These are phyloP conservation scores for Pythium rhizo-oryzae DNA, from an alignment of 352 stramenopile species.

Conservation along the genomic window DNA sequence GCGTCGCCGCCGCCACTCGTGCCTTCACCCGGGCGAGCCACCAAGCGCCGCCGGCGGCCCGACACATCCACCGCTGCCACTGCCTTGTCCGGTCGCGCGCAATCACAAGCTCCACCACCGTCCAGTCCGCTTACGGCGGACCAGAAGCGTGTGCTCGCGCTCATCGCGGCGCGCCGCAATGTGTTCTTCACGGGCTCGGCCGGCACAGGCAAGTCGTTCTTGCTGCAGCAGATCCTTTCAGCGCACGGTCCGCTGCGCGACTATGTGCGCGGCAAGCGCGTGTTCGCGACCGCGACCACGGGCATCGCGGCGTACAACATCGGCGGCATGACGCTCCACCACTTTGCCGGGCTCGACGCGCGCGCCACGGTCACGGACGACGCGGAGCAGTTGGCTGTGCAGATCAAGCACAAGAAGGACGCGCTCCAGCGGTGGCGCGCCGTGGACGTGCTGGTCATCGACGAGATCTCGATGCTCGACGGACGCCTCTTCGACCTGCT, in stretches of 20 bases:
- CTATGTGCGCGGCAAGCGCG: constrained; percentile 35
- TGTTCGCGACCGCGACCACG: constrained; percentile 91
- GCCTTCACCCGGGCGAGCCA: not conserved
- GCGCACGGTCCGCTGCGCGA: constrained; percentile 30
- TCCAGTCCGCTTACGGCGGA: constrained; percentile 36
- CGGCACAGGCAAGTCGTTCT: constrained; percentile 84
- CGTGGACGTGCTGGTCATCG: constrained; percentile 85
- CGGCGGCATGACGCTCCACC: constrained; percentile 91
- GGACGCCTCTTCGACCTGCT: constrained; percentile 88
- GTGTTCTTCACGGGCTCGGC: constrained; percentile 90
- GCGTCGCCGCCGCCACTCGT: not conserved
- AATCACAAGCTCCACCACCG: no score
- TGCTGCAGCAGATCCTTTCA: constrained; percentile 69
- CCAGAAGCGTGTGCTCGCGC: constrained; percentile 48
- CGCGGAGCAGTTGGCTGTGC: constrained; percentile 36
- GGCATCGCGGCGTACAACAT: constrained; percentile 86
- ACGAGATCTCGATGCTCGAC: constrained; percentile 95
- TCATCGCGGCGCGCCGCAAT: constrained; percentile 51
- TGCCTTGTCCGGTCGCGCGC: not conserved
- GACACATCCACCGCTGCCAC: not conserved
- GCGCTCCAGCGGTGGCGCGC: constrained; percentile 59
- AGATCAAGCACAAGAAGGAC: constrained; percentile 63
- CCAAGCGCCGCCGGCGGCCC: constrained; percentile 15
- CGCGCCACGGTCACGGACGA: constrained; percentile 17
- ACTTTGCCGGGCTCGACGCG: constrained; percentile 85